These are phyloP conservation scores for Arachis stenosperma DNA, from an alignment of 306 rosid genomes.

Conservation along the genomic window DNA sequence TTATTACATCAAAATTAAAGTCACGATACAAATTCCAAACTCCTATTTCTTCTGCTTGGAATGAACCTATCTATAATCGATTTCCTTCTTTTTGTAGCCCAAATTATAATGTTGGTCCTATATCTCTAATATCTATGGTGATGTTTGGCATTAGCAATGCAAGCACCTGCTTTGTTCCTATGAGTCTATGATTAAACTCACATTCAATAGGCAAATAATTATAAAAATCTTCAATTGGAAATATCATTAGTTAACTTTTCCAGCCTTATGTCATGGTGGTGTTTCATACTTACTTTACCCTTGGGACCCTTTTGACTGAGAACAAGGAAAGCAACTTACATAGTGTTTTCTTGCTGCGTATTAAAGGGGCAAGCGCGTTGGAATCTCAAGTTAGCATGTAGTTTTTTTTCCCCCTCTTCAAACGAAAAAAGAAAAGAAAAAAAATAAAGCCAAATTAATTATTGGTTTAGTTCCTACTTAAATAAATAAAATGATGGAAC, in stretches of 20 bases:
- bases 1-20: no score
- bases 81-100: not conserved
- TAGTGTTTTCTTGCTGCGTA: constrained; percentile 10
- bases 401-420: no score
- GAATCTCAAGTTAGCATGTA: constrained; percentile 24
- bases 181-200: not conserved
- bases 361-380: constrained; percentile 31
- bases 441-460: no score
- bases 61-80: not conserved
- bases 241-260: constrained; percentile 35
- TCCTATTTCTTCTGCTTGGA: not conserved
- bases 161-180: not conserved
- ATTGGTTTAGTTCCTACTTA: no score
- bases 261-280: constrained; percentile 29
- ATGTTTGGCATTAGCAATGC: not conserved
- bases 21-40: not conserved
- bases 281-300: constrained; percentile 19
- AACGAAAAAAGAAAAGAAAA: no score
- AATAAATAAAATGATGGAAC: no score
- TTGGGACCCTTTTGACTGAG: constrained; percentile 32
- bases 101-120: constrained; percentile 5
- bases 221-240: constrained; percentile 19
- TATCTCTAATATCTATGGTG: not conserved
- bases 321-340: constrained; percentile 30
- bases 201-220: constrained; percentile 42